Percentiles rank a stretch among this genome's conserved stretches.
Evolutionary conservation across 2,329 filamentous ascomycete genomes (phyloP).

Genomic region (Tolypocladium pustulatum): DNA sequence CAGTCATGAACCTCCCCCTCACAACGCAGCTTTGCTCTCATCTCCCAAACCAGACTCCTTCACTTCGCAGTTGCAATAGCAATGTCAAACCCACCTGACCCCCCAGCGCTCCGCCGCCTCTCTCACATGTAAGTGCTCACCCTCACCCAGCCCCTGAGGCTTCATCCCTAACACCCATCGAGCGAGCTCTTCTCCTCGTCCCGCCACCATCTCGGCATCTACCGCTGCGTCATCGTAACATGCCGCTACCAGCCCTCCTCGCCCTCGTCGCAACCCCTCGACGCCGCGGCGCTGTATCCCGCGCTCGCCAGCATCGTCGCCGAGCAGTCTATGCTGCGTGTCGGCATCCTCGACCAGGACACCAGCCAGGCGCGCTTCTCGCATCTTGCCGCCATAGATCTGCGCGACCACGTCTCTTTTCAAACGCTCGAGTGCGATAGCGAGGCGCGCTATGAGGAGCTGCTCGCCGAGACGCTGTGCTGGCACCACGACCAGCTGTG

Average conservation of each 20-base stretch:
- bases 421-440: conserved; percentile 9
- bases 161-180: background rate
- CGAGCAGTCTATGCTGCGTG: conserved; percentile 35
- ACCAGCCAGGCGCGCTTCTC: conserved; percentile 32
- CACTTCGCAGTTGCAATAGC: no score
- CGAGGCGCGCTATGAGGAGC: conserved; percentile 17
- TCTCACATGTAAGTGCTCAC: background rate
- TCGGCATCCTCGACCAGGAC: conserved; percentile 35
- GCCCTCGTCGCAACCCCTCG: conserved; percentile 4
- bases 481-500: conserved; percentile 30
- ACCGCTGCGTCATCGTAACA: conserved; percentile 34
- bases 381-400: conserved; percentile 28
- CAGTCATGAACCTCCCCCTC: background rate
- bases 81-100: background rate
- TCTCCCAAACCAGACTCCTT: no score
- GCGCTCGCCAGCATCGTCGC: conserved; percentile 30
- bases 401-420: conserved; percentile 31
- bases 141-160: background rate
- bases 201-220: conserved; percentile 35
- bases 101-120: background rate
- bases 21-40: background rate
- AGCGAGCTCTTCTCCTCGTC: conserved; percentile 36
- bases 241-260: conserved; percentile 26
- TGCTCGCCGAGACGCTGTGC: conserved; percentile 22
- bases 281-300: conserved; percentile 16